Evolutionary conservation across 1,284 basidiomycete genomes (phyloP).

Genomic region (Austropuccinia psidii): DNA sequence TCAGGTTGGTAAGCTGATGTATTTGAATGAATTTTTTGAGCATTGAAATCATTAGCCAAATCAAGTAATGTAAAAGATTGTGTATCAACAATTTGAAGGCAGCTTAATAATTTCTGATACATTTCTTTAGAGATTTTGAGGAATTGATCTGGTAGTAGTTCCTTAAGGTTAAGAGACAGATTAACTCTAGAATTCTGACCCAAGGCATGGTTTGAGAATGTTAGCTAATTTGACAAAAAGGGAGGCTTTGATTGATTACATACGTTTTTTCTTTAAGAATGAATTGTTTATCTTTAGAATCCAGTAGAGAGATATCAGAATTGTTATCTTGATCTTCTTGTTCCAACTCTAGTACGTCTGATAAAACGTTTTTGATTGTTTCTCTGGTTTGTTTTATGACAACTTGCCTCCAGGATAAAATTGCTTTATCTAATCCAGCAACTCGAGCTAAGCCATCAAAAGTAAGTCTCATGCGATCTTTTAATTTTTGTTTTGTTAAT

Average conservation of each 20-base stretch:
- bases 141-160: constrained; percentile 64
- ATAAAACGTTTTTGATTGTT: constrained; percentile 51
- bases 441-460: constrained; percentile 68
- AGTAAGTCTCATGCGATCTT: constrained; percentile 61
- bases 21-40: background rate
- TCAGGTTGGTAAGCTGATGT: constrained; percentile 21
- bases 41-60: constrained; percentile 10
- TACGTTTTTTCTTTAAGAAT: constrained; percentile 31
- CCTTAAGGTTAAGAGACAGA: constrained; percentile 58
- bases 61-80: constrained; percentile 54
- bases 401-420: constrained; percentile 67
- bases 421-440: constrained; percentile 62
- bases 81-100: constrained; percentile 62
- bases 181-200: constrained; percentile 34
- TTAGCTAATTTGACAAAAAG: constrained; percentile 8
- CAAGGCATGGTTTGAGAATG: constrained; percentile 6
- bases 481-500: constrained; percentile 46
- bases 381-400: constrained; percentile 62
- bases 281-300: constrained; percentile 19
- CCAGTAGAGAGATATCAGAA: background rate
- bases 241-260: constrained; percentile 43
- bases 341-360: constrained; percentile 19
- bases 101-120: constrained; percentile 61
- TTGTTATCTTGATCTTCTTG: constrained; percentile 27
- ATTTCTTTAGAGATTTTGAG: constrained; percentile 58